Percentiles rank a stretch among this genome's conserved stretches.
These are phyloP conservation scores for Micromonas commoda DNA, from an alignment of 139 green algal species.

Conservation along the genomic window DNA sequence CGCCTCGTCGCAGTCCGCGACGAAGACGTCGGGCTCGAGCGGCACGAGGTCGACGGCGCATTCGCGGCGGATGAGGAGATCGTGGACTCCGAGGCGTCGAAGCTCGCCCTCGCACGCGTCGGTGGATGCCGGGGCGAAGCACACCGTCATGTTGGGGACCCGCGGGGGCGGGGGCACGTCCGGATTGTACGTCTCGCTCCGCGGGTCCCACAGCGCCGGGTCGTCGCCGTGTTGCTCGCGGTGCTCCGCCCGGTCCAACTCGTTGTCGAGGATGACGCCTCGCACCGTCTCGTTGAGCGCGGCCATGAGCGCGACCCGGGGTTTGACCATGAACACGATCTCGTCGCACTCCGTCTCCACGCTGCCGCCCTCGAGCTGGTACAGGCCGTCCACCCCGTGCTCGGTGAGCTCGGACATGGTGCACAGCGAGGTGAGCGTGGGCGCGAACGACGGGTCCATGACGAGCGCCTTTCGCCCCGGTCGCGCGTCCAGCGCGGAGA, in stretches of 20 bases:
- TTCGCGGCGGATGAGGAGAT: background rate
- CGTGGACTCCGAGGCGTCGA: background rate
- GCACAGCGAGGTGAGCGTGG: background rate
- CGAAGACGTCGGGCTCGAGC: constrained; percentile 12
- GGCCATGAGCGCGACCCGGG: background rate
- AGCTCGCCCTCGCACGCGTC: background rate
- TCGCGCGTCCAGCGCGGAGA: background rate
- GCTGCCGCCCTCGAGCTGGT: background rate
- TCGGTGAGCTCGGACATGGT: background rate
- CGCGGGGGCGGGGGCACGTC: no score
- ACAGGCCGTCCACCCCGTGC: background rate
- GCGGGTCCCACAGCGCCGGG: no score
- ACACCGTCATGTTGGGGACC: background rate
- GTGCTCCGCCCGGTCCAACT: background rate
- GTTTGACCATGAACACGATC: background rate
- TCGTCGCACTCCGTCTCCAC: background rate
- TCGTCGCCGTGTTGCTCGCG: background rate
- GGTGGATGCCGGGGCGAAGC: background rate
- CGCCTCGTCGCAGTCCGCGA: background rate
- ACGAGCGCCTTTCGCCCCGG: background rate
- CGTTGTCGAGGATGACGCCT: background rate
- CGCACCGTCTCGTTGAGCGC: background rate
- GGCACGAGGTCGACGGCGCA: constrained; percentile 3
- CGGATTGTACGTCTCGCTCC: no score
- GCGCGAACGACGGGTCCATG: background rate